phyloP scores from a whole-genome alignment of 2,329 filamentous ascomycete species.

The Aspergillus fischeri region DNA sequence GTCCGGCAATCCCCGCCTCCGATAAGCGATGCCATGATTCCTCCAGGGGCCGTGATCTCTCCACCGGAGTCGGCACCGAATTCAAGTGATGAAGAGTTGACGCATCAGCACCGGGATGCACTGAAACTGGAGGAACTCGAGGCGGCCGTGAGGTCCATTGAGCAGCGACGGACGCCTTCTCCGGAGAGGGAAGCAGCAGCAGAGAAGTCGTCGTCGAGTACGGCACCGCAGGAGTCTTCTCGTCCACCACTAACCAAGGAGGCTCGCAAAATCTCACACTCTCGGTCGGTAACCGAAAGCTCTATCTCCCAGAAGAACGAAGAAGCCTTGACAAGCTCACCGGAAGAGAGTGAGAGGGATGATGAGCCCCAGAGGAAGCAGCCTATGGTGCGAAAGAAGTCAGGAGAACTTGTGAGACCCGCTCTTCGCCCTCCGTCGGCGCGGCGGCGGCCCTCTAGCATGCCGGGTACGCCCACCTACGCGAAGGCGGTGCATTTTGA shows the following conservation, averaged over 20 bases:
- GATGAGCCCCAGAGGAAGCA: slow-evolving; percentile 67
- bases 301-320: slow-evolving; percentile 45
- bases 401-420: slow-evolving; percentile 89
- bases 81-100: slow-evolving; percentile 71
- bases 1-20: slow-evolving; percentile 82
- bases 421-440: slow-evolving; percentile 73
- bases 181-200: slow-evolving; percentile 22
- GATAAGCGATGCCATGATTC: slow-evolving; percentile 70
- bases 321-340: slow-evolving; percentile 41
- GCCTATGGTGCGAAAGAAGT: slow-evolving; percentile 97
- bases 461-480: slow-evolving; percentile 95
- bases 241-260: slow-evolving; percentile 48
- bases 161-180: slow-evolving; percentile 37
- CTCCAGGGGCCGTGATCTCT: slow-evolving; percentile 79
- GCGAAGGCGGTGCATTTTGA: slow-evolving; percentile 98
- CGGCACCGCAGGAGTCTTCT: slow-evolving; percentile 21
- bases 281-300: slow-evolving; percentile 56
- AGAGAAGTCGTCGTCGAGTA: slow-evolving; percentile 26
- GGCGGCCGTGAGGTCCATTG: slow-evolving; percentile 76
- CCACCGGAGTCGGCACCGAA: slow-evolving; percentile 80
- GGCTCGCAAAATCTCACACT: slow-evolving; percentile 59
- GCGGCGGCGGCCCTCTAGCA: slow-evolving; percentile 82
- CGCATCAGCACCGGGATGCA: slow-evolving; percentile 41
- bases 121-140: slow-evolving; percentile 64
- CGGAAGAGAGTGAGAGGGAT: slow-evolving; percentile 51